These are phyloP conservation scores for Geotrichum australiense DNA, from an alignment of 1,139 yeast species.

Conservation along the genomic window DNA sequence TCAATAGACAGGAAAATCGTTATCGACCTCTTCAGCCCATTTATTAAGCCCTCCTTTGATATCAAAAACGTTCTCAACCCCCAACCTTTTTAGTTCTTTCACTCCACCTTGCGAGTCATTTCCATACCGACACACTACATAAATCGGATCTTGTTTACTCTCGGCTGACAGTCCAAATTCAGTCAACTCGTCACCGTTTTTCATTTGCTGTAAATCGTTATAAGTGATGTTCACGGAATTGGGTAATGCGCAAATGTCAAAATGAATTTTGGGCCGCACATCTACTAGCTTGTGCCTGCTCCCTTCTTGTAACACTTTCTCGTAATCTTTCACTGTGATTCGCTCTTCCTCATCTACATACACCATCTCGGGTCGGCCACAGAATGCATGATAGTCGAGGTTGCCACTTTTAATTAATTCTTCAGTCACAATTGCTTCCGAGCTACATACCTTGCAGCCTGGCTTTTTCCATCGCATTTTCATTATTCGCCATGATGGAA, in stretches of 20 bases:
- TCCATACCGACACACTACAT: slow-evolving; percentile 76
- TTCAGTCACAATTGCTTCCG: slow-evolving; percentile 40
- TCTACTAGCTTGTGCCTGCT: slow-evolving; percentile 47
- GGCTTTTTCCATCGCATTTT: slow-evolving; percentile 67
- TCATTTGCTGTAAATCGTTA: slow-evolving; percentile 11
- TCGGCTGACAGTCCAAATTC: slow-evolving; percentile 4
- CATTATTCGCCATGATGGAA: slow-evolving; percentile 63
- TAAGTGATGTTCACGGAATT: slow-evolving; percentile 43
- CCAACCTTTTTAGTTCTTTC: slow-evolving; percentile 44
- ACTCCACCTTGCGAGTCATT: slow-evolving; percentile 86
- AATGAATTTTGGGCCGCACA: slow-evolving; percentile 79
- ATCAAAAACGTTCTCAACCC: slow-evolving; percentile 49
- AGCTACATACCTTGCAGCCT: slow-evolving; percentile 63
- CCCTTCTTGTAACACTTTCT: slow-evolving; percentile 3
- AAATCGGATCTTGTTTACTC: slow-evolving; percentile 28
- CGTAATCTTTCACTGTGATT: slow-evolving; percentile 44
- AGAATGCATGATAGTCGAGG: slow-evolving; percentile 62
- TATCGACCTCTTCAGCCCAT: slow-evolving; percentile 63
- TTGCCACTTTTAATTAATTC: slow-evolving; percentile 41
- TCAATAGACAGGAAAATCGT: slow-evolving; percentile 60
- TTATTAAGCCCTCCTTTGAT: slow-evolving; percentile 68
- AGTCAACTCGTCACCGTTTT: slow-evolving; percentile 1
- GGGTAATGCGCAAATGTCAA: slow-evolving; percentile 54
- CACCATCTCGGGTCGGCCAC: slow-evolving; percentile 51
- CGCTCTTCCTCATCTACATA: slow-evolving; percentile 40